phyloP scores from a whole-genome alignment of 2,329 filamentous ascomycete species.

The Trichoderma harzianum region DNA sequence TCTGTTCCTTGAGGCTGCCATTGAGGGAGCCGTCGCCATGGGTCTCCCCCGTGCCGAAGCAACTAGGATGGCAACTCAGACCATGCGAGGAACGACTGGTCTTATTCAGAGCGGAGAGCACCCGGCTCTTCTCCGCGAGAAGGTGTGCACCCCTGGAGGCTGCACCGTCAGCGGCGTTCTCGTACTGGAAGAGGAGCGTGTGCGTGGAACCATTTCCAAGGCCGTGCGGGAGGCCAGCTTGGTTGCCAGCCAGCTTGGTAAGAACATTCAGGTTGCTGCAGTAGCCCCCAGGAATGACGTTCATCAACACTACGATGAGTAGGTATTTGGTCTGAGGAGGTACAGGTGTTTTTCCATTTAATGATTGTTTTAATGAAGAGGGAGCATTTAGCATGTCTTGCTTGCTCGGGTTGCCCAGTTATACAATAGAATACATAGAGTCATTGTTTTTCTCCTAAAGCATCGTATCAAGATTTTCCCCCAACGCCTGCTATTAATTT shows the following conservation, averaged over 20 bases:
- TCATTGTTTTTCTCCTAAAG: slow-evolving; percentile 8
- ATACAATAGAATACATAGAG: slow-evolving; percentile 18
- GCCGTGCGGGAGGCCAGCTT: slow-evolving; percentile 69
- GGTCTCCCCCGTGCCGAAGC: slow-evolving; percentile 70
- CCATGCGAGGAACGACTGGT: slow-evolving; percentile 69
- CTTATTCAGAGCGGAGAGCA: slow-evolving; percentile 70
- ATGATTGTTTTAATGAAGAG: background rate
- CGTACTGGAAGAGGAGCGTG: slow-evolving; percentile 68
- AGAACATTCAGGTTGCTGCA: slow-evolving; percentile 35
- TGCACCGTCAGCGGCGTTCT: slow-evolving; percentile 73
- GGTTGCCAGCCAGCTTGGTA: slow-evolving; percentile 61
- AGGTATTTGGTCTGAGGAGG: background rate
- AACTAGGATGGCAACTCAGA: slow-evolving; percentile 73
- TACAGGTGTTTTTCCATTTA: background rate
- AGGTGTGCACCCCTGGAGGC: slow-evolving; percentile 73
- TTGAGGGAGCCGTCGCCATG: slow-evolving; percentile 77
- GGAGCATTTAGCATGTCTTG: slow-evolving; percentile 5
- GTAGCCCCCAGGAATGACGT: slow-evolving; percentile 33
- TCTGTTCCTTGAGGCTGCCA: slow-evolving; percentile 69
- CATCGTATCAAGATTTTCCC: background rate
- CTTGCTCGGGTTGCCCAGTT: slow-evolving; percentile 7
- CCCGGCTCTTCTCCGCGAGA: slow-evolving; percentile 70
- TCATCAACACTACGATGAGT: slow-evolving; percentile 2
- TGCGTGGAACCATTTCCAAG: slow-evolving; percentile 63
- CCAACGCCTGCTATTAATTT: slow-evolving; percentile 8